A percentile compares a stretch with the other conserved stretches of the same genome.
phyloP scores from a whole-genome alignment of 2,329 filamentous ascomycete species.

The Metarhizium album region DNA sequence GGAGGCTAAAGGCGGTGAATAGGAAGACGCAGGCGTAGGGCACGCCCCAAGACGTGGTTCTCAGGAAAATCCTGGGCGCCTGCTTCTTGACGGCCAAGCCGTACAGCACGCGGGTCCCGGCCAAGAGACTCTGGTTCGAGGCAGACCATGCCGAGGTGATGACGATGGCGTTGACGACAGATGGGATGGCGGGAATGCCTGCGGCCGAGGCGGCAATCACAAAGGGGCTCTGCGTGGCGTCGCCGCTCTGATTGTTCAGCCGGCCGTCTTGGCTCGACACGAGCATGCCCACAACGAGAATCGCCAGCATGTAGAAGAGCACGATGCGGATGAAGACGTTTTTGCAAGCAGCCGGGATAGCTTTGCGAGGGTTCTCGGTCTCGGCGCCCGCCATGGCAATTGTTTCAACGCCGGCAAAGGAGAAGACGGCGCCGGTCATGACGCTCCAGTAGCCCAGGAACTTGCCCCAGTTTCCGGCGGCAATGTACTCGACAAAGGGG shows the following conservation, averaged over 20 bases:
- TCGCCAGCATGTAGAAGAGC: slow-evolving; percentile 52
- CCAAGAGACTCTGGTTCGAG: slow-evolving; percentile 51
- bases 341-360: slow-evolving; percentile 43
- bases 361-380: slow-evolving; percentile 42
- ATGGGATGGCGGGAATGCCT: slow-evolving; percentile 55
- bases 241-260: slow-evolving; percentile 34
- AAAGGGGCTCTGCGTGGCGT: slow-evolving; percentile 45
- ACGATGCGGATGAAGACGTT: slow-evolving; percentile 48
- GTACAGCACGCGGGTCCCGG: slow-evolving; percentile 58
- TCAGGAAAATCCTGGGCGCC: slow-evolving; percentile 50
- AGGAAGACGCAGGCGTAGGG: slow-evolving; percentile 49
- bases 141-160: slow-evolving; percentile 57
- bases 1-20: slow-evolving; percentile 42
- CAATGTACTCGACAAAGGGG: slow-evolving; percentile 56
- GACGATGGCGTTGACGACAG: slow-evolving; percentile 67
- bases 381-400: slow-evolving; percentile 53
- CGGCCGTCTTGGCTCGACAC: slow-evolving; percentile 48
- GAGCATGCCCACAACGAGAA: slow-evolving; percentile 60
- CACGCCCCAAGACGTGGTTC: slow-evolving; percentile 50
- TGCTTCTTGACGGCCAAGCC: slow-evolving; percentile 56
- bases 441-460: slow-evolving; percentile 59
- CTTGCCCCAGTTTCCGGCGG: slow-evolving; percentile 43
- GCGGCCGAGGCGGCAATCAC: slow-evolving; percentile 63
- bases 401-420: slow-evolving; percentile 55
- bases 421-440: slow-evolving; percentile 53